Evolutionary conservation across 2,329 filamentous ascomycete genomes (phyloP), one percentile per base, ranked within the genome.

Genomic region (Torrubiella hemipterigena): DNA sequence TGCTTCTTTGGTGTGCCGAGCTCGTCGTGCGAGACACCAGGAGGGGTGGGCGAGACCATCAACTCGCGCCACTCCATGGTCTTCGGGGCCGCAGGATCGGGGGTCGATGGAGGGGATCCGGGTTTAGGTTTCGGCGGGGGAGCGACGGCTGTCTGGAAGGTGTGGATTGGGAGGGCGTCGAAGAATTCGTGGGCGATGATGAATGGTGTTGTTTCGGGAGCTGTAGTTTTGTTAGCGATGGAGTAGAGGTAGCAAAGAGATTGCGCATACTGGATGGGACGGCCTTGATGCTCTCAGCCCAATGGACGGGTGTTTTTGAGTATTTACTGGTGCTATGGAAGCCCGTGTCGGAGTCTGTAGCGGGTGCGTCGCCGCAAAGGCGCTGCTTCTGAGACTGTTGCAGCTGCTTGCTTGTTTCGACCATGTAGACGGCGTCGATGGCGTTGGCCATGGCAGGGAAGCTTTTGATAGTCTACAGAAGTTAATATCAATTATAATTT

Each of bases 141-240:
- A 31, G 37, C 19, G 33, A 63, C 51, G 30, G 89, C 68, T 11
- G 83, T 80, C 54, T 96, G 81, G 52, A 98, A 98, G 38, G 84
- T 78, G 54, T 98, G 87, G 44, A 98, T 95, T 20, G 91, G 91
- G 1, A 98, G 76, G 3, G 91, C 91, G 45, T 98, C 91, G 59
- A 98, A 98, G 65, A 98, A 96, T 52, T 98, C 91, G 53, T 98
- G 91, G 5, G 91, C 91, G 29, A 96, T 73, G 38, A 98, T 93
- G 54, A 96, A 93, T 1, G 91, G 89, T 15, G 77, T 82, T 49
- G 81, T 82, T 12, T 30, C 35, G 3, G 27, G 21, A 19, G 6
- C 13, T 9, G 7, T 26, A 16, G 17, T 12, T 10, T 15, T 14
- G 17, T n/a, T n/a, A n/a, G n/a, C n/a, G n/a, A 20, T 27, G 35